Base-by-base conservation (phyloP, 192 early-diverging fungal genomes). In the Rhizophagus prolifer region DNA sequence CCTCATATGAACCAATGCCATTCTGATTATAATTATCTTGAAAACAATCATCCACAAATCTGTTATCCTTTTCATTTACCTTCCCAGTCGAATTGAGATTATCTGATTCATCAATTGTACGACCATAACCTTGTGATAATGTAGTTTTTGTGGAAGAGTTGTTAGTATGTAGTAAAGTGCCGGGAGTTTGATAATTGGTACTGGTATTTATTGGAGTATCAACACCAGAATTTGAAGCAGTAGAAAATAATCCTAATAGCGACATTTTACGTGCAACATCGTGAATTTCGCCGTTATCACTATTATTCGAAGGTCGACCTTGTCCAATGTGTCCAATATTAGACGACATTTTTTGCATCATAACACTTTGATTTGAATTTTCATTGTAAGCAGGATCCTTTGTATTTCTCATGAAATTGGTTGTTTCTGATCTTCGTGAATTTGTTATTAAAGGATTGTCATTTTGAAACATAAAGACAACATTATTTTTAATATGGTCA, bases 231-330 rank as follows among this genome's bases (percentile, higher is more conserved):
- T 61, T 58, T 6, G 71, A 60, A 30, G 4, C 44, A 6, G 71
- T 58, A 13, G 54, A 38, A 36, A 59, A 61, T 23, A 73, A 73
- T 19, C 71, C 71, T 5, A 73, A 60, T 38, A 73, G 59, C 13
- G 71, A 73, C 58, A 73, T 61, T 60, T 73, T 73, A 16, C 71
- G 54, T 25, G 71, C 5, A 21, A 61, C 21, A 34, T 73, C 70
- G 13, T 59, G 25, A 58, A 72, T 50, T 50, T 72, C 36, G 5
- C 36, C 7, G 4, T 38, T 58, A 4, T 38, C 71, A 60, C 36
- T 31, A 60, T 73, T 58, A 38, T 60, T 73, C 16, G 71, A 31
- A 34, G 71, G 71, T 73, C 71, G 25, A 34, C 71, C 71, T 73
- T 73, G 71, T 14, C 71, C 71, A 19, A 73, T 58, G 44, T 26